phyloP scores from a whole-genome alignment of 192 early-diverging fungal genomes.

The Linnemannia schmuckeri region DNA sequence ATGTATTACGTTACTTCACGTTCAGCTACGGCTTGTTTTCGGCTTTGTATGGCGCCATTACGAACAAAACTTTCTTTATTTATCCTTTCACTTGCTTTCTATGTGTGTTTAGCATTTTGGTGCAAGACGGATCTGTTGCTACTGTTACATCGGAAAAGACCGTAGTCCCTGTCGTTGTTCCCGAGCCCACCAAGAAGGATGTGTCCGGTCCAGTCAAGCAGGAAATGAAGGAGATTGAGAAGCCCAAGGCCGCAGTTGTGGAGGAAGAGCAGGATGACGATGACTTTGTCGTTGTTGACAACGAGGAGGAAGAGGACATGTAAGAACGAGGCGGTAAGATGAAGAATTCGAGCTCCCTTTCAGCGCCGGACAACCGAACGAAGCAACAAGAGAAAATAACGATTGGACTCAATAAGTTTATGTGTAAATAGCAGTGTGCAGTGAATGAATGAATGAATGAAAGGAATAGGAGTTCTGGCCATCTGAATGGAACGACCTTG shows the following conservation, averaged over 20 bases:
- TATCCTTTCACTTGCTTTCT: neutral
- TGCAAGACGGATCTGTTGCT: neutral
- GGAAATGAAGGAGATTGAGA: neutral
- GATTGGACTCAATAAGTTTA: neutral
- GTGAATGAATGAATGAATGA: neutral
- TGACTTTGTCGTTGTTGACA: slow-evolving; percentile 48
- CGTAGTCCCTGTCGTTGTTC: neutral
- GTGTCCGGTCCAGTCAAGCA: neutral
- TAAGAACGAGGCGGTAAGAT: neutral
- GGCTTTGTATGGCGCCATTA: neutral
- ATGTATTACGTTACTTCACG: slow-evolving; percentile 5
- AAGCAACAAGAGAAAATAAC: neutral
- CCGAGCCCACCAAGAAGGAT: slow-evolving; percentile 3
- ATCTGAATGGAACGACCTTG: neutral
- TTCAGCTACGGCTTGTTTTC: neutral
- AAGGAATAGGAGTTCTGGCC: too few relatives aligned
- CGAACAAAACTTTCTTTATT: neutral
- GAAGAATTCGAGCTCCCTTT: neutral
- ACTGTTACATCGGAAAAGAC: neutral
- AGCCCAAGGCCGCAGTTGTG: neutral
- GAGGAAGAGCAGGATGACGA: slow-evolving; percentile 31
- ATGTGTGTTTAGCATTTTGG: neutral
- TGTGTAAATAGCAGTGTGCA: neutral
- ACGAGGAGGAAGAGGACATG: slow-evolving; percentile 31
- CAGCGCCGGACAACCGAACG: neutral